Conservation (phyloP, 2,329 filamentous ascomycete genomes). For the Aureobasidium sp. region DNA sequence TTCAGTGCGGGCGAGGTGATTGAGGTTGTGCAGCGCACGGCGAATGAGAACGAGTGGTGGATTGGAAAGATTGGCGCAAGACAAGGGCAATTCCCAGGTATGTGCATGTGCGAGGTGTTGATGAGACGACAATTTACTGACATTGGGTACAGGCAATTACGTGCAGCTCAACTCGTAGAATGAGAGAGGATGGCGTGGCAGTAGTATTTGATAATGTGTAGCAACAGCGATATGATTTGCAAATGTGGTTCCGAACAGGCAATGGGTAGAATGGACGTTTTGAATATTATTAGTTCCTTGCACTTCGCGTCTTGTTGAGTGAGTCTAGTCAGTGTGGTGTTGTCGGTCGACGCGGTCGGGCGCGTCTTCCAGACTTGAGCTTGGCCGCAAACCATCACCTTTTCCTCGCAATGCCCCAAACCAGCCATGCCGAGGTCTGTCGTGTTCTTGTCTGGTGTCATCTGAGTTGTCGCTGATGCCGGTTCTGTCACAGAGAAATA, state of each 20-base stretch:
- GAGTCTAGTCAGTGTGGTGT: not conserved
- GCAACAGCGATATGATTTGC: not conserved
- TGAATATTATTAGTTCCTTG: not conserved
- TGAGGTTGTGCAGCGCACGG: slow-evolving; percentile 75
- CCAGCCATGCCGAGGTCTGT: slow-evolving; percentile 13
- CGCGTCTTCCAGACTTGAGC: slow-evolving; percentile 7
- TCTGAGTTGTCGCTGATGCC: not conserved
- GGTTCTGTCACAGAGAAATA: slow-evolving; percentile 65
- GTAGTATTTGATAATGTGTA: slow-evolving; percentile 1
- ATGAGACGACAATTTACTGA: not conserved
- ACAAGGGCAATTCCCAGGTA: slow-evolving; percentile 92
- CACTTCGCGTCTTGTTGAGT: not conserved
- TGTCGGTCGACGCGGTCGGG: not conserved
- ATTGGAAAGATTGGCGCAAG: slow-evolving; percentile 70
- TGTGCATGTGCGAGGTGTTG: slow-evolving; percentile 26
- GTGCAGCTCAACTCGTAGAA: slow-evolving; percentile 8
- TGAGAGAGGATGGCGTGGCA: not conserved
- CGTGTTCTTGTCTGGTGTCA: not conserved
- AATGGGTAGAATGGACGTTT: not conserved
- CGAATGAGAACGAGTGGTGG: slow-evolving; percentile 98
- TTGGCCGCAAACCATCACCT: not conserved
- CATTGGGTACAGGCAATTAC: not conserved
- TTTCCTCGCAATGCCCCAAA: not conserved
- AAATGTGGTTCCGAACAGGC: not conserved
- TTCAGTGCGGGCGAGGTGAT: slow-evolving; percentile 85